Percentiles rank a stretch among this genome's conserved stretches.
These are phyloP conservation scores for Xylaria venustula DNA, from an alignment of 495 filamentous ascomycete species.

Conservation along the genomic window DNA sequence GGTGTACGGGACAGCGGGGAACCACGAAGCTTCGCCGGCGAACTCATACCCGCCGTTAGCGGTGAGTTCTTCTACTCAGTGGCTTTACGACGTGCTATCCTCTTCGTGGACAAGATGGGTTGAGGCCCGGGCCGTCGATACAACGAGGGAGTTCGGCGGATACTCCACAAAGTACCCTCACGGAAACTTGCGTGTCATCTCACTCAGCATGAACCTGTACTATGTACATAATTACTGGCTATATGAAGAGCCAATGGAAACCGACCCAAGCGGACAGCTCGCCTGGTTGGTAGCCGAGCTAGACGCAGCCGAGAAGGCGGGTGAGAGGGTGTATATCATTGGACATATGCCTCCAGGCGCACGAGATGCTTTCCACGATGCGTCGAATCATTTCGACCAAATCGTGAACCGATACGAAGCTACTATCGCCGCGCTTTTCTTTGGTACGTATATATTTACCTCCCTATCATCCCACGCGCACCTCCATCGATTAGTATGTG, in stretches of 20 bases:
- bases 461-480: background rate
- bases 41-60: conserved; percentile 49
- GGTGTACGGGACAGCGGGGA: conserved; percentile 53
- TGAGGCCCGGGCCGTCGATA: conserved; percentile 32
- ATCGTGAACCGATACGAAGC: conserved; percentile 52
- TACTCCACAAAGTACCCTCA: conserved; percentile 47
- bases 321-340: conserved; percentile 54
- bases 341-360: conserved; percentile 52
- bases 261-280: conserved; percentile 48
- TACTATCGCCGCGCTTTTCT: conserved; percentile 57
- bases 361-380: conserved; percentile 48
- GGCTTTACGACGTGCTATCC: conserved; percentile 52
- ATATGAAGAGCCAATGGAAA: conserved; percentile 49
- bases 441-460: conserved; percentile 25
- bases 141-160: conserved; percentile 41
- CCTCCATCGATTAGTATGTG: no score
- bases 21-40: conserved; percentile 54
- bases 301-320: conserved; percentile 47
- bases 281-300: conserved; percentile 52
- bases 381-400: conserved; percentile 54
- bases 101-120: conserved; percentile 48
- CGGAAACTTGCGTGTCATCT: conserved; percentile 53
- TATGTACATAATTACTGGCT: conserved; percentile 56
- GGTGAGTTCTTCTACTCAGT: conserved; percentile 37
- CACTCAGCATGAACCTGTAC: conserved; percentile 58